Evolutionary conservation across 2,329 filamentous ascomycete species (phyloP).

Genomic region (Endocalyx cinctus): DNA sequence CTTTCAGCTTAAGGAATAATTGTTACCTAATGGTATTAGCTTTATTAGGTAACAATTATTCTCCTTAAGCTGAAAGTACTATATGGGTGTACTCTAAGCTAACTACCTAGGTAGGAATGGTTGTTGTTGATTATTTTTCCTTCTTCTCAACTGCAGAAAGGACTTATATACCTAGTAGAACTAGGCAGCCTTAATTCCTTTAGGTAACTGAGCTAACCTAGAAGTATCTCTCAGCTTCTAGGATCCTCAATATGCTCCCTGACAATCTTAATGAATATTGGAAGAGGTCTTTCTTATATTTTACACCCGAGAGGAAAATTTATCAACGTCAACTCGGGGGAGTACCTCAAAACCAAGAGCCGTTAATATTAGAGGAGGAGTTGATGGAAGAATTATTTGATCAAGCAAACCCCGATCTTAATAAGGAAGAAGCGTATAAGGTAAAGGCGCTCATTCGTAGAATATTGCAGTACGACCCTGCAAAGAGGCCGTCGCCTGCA

Average conservation of each 20-base stretch:
- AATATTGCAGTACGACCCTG: conserved; percentile 28
- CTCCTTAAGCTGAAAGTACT: too few species aligned
- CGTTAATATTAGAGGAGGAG: conserved; percentile 17
- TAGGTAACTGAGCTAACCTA: too few species aligned
- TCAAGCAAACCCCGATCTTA: conserved; percentile 15
- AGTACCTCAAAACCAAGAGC: conserved; percentile 12
- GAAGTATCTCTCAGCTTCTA: too few species aligned
- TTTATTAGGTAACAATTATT: too few species aligned
- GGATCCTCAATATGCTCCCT: conserved; percentile 11
- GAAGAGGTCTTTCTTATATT: conserved; percentile 22
- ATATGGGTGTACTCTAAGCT: too few species aligned
- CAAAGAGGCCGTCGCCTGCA: conserved; percentile 20
- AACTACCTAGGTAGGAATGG: too few species aligned
- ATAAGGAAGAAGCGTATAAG: conserved; percentile 17
- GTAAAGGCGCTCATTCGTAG: conserved; percentile 24
- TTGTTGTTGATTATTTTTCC: too few species aligned
- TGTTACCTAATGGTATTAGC: too few species aligned
- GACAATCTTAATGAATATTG: conserved; percentile 13
- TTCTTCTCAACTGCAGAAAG: too few species aligned
- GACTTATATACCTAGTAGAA: too few species aligned
- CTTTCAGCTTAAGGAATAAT: too few species aligned
- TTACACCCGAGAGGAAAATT: conserved; percentile 19
- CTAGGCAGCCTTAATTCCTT: too few species aligned
- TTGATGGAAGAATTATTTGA: conserved; percentile 24
- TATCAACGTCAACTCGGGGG: conserved; percentile 24